Percentiles rank a stretch among this genome's conserved stretches.
These are phyloP conservation scores for Annulohypoxylon nitens DNA, from an alignment of 495 filamentous ascomycete species.

Conservation along the genomic window DNA sequence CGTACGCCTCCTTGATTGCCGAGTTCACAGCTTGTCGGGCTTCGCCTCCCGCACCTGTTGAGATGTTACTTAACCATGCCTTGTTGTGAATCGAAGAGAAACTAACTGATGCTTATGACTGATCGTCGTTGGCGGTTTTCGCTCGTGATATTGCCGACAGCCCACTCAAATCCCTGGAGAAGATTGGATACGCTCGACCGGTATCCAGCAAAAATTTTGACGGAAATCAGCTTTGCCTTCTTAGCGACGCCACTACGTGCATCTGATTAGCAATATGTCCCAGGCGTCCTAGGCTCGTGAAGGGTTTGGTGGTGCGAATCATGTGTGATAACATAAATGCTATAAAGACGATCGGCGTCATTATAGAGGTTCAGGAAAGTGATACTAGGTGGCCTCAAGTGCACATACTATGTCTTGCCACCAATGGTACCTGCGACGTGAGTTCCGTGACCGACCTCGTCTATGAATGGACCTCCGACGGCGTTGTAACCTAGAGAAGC, in stretches of 20 bases:
- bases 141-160: slow-evolving; percentile 58
- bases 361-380: not conserved
- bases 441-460: slow-evolving; percentile 73
- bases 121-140: slow-evolving; percentile 52
- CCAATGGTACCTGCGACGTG: slow-evolving; percentile 73
- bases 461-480: slow-evolving; percentile 55
- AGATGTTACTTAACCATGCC: not conserved
- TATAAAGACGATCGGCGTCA: not conserved
- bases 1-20: slow-evolving; percentile 60
- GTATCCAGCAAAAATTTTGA: slow-evolving; percentile 68
- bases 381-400: not conserved
- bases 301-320: not conserved
- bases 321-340: not conserved
- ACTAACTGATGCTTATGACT: slow-evolving; percentile 62
- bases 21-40: slow-evolving; percentile 63
- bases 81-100: not conserved
- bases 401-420: slow-evolving; percentile 50
- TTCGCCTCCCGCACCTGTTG: slow-evolving; percentile 53
- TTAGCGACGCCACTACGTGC: slow-evolving; percentile 68
- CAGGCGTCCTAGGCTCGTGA: not conserved
- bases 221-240: slow-evolving; percentile 68
- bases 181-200: slow-evolving; percentile 61
- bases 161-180: slow-evolving; percentile 69
- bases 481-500: slow-evolving; percentile 68
- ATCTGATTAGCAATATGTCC: slow-evolving; percentile 12